These are phyloP conservation scores for Pythium biforme DNA, from an alignment of 352 stramenopile genomes.

Conservation along the genomic window DNA sequence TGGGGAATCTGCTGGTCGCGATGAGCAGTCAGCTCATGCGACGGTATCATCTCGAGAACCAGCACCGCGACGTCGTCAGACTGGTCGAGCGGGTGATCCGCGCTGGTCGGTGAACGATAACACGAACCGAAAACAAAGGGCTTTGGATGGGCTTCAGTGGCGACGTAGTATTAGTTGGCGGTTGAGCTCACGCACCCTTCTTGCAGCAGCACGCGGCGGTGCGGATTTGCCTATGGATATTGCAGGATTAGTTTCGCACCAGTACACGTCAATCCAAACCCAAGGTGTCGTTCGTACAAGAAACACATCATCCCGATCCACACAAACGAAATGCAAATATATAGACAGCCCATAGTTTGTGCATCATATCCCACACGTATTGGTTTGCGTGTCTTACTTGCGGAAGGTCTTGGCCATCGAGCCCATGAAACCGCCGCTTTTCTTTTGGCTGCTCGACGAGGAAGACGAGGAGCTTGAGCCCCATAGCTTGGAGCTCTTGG, in stretches of 20 bases:
- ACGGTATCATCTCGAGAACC: constrained; percentile 12
- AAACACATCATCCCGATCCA: too few relatives aligned
- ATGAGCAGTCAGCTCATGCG: constrained; percentile 6
- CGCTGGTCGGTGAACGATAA: too few relatives aligned
- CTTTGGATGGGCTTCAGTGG: too few relatives aligned
- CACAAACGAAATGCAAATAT: background rate
- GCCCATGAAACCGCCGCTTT: constrained; percentile 44
- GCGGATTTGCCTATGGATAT: background rate
- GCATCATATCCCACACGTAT: background rate
- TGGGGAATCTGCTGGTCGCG: constrained; percentile 34
- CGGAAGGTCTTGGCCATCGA: constrained; percentile 49
- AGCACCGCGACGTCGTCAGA: background rate
- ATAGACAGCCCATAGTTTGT: background rate
- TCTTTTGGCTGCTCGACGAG: constrained; percentile 30
- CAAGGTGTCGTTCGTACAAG: too few relatives aligned
- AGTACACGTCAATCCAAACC: too few relatives aligned
- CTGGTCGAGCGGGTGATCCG: background rate
- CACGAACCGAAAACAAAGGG: too few relatives aligned
- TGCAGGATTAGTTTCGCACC: too few relatives aligned
- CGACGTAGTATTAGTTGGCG: too few relatives aligned
- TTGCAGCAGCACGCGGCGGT: background rate
- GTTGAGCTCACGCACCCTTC: too few relatives aligned
- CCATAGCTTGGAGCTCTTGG: constrained; percentile 57
- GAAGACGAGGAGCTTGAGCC: constrained; percentile 28
- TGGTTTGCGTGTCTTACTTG: constrained; percentile 35